These are phyloP conservation scores for Volutella citrinella DNA, from an alignment of 2,329 filamentous ascomycete species.

Conservation along the genomic window DNA sequence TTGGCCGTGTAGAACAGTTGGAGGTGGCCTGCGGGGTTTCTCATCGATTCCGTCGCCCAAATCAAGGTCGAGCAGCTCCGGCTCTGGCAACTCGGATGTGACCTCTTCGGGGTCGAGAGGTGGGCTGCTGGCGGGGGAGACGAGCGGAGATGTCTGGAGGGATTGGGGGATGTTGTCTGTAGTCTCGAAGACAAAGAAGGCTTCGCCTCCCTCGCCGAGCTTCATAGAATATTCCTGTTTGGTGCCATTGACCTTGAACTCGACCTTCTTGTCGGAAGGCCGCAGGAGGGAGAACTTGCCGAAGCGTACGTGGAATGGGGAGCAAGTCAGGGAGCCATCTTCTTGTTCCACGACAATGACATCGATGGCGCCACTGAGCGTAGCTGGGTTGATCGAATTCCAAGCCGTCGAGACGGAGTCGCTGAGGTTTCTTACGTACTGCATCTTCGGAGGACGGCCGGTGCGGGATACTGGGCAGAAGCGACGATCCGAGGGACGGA, in stretches of 20 bases:
- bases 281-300: constrained; percentile 96
- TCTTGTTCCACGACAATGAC: constrained; percentile 97
- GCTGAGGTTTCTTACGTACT: constrained; percentile 95
- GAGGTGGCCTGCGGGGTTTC: constrained; percentile 42
- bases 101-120: constrained; percentile 46
- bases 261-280: constrained; percentile 97
- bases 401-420: constrained; percentile 97
- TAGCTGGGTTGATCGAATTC: constrained; percentile 99
- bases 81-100: constrained; percentile 54
- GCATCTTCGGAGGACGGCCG: too few species aligned
- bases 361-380: constrained; percentile 95
- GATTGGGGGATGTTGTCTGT: constrained; percentile 87
- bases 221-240: constrained; percentile 98
- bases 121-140: constrained; percentile 86
- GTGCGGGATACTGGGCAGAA: too few species aligned
- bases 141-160: constrained; percentile 89
- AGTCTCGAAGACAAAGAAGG: constrained; percentile 98
- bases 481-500: too few species aligned
- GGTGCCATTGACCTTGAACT: constrained; percentile 89
- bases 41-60: constrained; percentile 43
- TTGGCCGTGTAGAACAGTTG: constrained; percentile 36
- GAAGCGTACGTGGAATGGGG: constrained; percentile 97
- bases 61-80: constrained; percentile 67
- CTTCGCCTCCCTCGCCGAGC: constrained; percentile 92
- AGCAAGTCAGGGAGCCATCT: constrained; percentile 86